Percentiles rank a stretch among this genome's conserved stretches.
Evolutionary conservation across 257 asterid species (phyloP).

Genomic region (Petunia axillaris): DNA sequence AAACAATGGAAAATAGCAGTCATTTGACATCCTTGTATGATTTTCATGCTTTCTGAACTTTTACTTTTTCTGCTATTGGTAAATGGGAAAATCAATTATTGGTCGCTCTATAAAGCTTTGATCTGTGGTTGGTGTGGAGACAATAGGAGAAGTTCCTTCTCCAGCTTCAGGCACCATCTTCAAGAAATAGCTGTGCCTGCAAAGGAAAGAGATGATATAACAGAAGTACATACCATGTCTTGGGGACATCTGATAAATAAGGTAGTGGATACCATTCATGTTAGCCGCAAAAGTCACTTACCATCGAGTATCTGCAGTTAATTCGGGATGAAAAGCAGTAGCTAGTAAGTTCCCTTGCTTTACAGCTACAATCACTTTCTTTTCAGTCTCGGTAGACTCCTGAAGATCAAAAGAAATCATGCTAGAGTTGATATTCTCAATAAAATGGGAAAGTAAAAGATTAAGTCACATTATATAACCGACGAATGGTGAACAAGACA

Average conservation of each 20-base stretch:
- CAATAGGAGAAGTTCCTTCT: constrained; percentile 55
- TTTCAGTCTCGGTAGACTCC: constrained; percentile 49
- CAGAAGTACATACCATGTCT: constrained; percentile 17
- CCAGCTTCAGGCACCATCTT: constrained; percentile 54
- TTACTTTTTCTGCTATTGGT: constrained; percentile 22
- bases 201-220: constrained; percentile 58
- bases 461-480: not conserved
- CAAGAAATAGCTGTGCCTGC: constrained; percentile 33
- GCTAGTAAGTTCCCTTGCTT: constrained; percentile 96
- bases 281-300: constrained; percentile 14
- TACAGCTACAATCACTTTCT: constrained; percentile 84
- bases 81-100: constrained; percentile 24
- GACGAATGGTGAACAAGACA: not conserved
- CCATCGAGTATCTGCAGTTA: constrained; percentile 95
- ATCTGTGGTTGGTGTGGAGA: constrained; percentile 36
- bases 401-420: constrained; percentile 33
- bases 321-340: constrained; percentile 98
- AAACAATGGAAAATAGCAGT: constrained; percentile 58
- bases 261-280: not conserved
- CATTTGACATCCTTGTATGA: constrained; percentile 26
- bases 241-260: not conserved
- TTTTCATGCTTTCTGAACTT: not conserved
- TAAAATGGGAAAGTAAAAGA: not conserved
- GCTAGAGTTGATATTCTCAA: not conserved
- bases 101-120: constrained; percentile 26